phyloP scores from a whole-genome alignment of 2,329 filamentous ascomycete species.

The Beauveria sp. region DNA sequence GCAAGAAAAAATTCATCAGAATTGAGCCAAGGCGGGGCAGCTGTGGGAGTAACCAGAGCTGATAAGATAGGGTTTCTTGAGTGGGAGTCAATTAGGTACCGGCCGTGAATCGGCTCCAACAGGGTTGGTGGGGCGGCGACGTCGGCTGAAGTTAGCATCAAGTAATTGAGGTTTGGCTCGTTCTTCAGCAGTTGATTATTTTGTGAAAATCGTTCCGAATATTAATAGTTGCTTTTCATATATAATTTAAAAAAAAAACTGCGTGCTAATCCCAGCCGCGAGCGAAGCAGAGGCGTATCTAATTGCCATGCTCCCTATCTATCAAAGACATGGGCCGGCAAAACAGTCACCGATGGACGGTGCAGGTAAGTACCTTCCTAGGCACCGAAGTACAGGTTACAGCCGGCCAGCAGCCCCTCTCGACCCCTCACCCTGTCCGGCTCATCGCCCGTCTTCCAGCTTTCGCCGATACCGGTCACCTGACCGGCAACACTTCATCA shows the following conservation, averaged over 20 bases:
- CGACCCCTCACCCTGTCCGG: not conserved
- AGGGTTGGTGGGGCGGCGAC: not conserved
- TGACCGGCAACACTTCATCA: conserved; percentile 3
- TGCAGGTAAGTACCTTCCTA: not conserved
- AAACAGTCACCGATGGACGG: not conserved
- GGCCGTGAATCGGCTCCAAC: not conserved
- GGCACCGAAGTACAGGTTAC: too few species aligned
- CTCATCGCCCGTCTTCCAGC: not conserved
- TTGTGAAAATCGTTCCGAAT: not conserved
- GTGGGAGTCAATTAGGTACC: not conserved
- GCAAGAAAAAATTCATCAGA: conserved; percentile 2
- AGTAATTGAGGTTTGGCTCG: not conserved
- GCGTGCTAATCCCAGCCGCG: not conserved
- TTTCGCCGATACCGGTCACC: conserved; percentile 8
- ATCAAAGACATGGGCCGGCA: not conserved
- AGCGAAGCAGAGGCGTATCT: not conserved
- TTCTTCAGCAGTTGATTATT: not conserved
- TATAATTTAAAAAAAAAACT: not conserved
- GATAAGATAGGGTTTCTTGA: conserved; percentile 4
- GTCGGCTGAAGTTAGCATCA: not conserved
- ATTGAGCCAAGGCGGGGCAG: conserved; percentile 4
- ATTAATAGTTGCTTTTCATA: not conserved
- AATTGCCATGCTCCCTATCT: not conserved
- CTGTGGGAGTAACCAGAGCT: too few species aligned
- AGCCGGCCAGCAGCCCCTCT: not conserved